Base-by-base conservation (phyloP, 805 yeast genomes). In the Dipodascopsis uninucleata region DNA sequence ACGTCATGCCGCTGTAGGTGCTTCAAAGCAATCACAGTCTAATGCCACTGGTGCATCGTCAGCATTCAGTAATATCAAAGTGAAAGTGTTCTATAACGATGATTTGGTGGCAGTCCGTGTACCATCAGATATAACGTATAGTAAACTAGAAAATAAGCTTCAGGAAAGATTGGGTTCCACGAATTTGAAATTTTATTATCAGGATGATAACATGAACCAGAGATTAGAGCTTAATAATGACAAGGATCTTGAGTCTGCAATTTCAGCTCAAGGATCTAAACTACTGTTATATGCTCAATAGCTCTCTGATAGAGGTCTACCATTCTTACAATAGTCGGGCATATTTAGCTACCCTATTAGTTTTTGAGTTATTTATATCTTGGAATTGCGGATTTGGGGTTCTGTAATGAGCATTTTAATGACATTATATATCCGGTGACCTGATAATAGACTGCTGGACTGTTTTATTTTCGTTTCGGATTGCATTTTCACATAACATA, bases 31-130 rank as follows among this genome's bases (percentile, higher is more conserved):
- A 14, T 21, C 40, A 12, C 10, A 6, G 18, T 17, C 42, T 10
- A 36, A 23, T 23, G 20, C 36, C 5, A 24, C 36, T 8, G 31
- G 31, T 12, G n/a, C 39, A 14, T 18, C 33, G 8, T 6, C 28
- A 20, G 34, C 28, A 12, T 20, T 22, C 22, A 41, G 45, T 26
- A 31, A 45, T 25, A 45, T 68, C 49, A 68, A 68, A 50, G 60
- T 68, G 46, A 68, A 68, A 57, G 66, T 68, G 14, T 65, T 63
- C 43, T 55, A 62, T 38, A 55, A 59, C 21, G 67, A 65, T 33
- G 69, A 66, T 47, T 55, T 66, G 18, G 58, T 68, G 43, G 72
- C 72, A 18, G 61, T 68, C 33, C 57, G 64, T 23, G 64, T 68
- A 23, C 69, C 71, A 3, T 45, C 57, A 3, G 54, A 60, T 25